Base-by-base conservation (phyloP, 345 rosid species). In the Boechera stricta region DNA sequence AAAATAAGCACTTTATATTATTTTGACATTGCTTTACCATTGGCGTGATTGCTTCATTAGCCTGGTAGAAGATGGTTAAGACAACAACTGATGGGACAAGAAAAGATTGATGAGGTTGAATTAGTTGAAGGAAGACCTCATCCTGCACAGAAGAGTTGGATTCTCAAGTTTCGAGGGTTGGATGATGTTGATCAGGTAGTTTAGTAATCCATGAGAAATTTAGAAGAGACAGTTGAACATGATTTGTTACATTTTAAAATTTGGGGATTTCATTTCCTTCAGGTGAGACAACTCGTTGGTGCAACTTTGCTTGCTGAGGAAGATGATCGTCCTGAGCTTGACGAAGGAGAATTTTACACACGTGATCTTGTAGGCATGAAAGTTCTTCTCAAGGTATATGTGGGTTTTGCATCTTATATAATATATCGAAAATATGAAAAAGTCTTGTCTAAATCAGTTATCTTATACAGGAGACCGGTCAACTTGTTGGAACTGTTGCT, bases 41-140 rank as follows among this genome's bases (percentile, higher is more conserved):
- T 55, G 54, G 15, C 72, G 41, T 61, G 47, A 18, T 72, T 54
- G 45, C 41, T 28, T 39, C 64, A 74, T 53, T 81, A 94, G 98
- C 87, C 94, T 69, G 97, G 98, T 69, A 87, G 68, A 84, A 88
- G 98, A 87, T 94, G 98, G 97, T 69, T 94, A 69, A 87, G 82
- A 82, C 91, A 86, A 81, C 86, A 73, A 61, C 77, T 86, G 61
- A 56, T 74, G 70, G 96, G 97, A 64, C 85, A 82, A 74, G 89
- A 87, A n/a, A 79, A 66, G 42, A 82, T 88, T 81, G 77, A 77
- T 67, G 97, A 94, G 87, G 89, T 94, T 69, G 88, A 86, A 71
- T 84, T 94, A 73, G 77, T 87, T 48, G 92, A 88, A 60, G 98
- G 97, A 67, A 86, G 94, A 82, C 94, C 87, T 71, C 89, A 87